phyloP scores from a whole-genome alignment of 1,139 yeast genomes.

The Diutina pseudorugosa region DNA sequence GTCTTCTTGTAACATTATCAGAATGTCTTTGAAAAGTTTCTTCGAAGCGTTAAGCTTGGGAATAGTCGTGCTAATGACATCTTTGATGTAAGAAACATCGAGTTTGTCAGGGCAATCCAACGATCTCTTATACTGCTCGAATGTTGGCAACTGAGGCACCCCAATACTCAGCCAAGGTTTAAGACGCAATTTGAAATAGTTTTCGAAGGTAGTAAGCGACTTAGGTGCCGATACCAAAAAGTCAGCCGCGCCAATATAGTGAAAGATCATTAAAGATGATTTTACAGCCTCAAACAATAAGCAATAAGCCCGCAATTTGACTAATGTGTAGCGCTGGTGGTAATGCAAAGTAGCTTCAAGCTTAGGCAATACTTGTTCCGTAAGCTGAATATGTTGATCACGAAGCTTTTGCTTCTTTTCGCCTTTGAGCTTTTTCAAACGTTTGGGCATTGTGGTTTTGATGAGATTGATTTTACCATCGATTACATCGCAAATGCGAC shows the following conservation, averaged over 20 bases:
- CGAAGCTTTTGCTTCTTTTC: constrained; percentile 15
- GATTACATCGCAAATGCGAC: constrained; percentile 28
- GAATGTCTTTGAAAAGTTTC: not conserved
- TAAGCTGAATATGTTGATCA: constrained; percentile 11
- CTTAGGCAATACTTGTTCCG: constrained; percentile 9
- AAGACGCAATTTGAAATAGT: constrained; percentile 56
- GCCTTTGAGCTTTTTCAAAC: constrained; percentile 18
- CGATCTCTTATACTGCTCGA: constrained; percentile 18
- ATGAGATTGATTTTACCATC: constrained; percentile 11
- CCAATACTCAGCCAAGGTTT: constrained; percentile 81
- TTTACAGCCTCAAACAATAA: constrained; percentile 18
- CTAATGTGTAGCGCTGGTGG: not conserved
- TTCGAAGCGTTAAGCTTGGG: not conserved
- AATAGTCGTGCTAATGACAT: not conserved
- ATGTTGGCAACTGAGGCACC: constrained; percentile 54
- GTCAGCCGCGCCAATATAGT: constrained; percentile 10
- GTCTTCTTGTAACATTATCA: not conserved
- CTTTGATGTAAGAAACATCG: not conserved
- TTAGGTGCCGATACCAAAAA: constrained; percentile 15
- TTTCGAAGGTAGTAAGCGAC: constrained; percentile 31
- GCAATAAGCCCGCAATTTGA: not conserved
- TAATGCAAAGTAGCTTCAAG: constrained; percentile 5
- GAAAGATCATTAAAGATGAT: constrained; percentile 13
- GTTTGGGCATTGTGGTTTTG: constrained; percentile 3
- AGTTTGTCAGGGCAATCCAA: constrained; percentile 5